Evolutionary conservation across 2,329 filamentous ascomycete species (phyloP).

Genomic region (Penicillium sp.): DNA sequence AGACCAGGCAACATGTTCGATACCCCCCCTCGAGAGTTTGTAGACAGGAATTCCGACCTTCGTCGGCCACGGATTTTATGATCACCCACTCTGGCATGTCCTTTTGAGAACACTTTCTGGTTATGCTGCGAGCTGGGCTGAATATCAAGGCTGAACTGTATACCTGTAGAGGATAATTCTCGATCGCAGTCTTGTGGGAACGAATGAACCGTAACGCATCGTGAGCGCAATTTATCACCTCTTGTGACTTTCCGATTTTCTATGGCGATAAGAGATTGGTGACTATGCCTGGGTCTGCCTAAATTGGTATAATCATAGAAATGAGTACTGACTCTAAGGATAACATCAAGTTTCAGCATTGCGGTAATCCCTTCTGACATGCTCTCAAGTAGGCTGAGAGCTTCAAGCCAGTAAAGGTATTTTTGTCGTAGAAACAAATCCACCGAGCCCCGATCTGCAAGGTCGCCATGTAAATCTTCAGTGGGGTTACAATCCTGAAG

Average conservation of each 20-base stretch:
- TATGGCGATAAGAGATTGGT: background rate
- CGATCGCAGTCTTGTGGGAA: background rate
- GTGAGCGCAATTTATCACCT: background rate
- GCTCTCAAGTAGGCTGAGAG: conserved; percentile 24
- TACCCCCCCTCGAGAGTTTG: background rate
- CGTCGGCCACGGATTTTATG: background rate
- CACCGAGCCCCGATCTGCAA: conserved; percentile 1
- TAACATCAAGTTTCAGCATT: conserved; percentile 21
- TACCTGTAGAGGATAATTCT: background rate
- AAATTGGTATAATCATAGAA: too few species aligned
- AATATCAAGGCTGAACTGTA: background rate
- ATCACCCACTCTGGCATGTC: background rate
- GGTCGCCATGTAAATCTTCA: background rate
- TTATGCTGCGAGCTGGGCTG: background rate
- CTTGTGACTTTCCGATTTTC: background rate
- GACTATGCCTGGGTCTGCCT: background rate
- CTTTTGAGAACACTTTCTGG: background rate
- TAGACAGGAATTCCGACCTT: background rate
- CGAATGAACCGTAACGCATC: background rate
- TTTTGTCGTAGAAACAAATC: conserved; percentile 19
- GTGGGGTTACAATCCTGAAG: conserved; percentile 11
- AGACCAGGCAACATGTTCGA: background rate
- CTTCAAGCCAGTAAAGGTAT: conserved; percentile 32
- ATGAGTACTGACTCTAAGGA: conserved; percentile 2
- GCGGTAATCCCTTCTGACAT: conserved; percentile 14